These are phyloP conservation scores for Solanum habrochaites DNA, from an alignment of 257 asterid genomes.

Conservation along the genomic window DNA sequence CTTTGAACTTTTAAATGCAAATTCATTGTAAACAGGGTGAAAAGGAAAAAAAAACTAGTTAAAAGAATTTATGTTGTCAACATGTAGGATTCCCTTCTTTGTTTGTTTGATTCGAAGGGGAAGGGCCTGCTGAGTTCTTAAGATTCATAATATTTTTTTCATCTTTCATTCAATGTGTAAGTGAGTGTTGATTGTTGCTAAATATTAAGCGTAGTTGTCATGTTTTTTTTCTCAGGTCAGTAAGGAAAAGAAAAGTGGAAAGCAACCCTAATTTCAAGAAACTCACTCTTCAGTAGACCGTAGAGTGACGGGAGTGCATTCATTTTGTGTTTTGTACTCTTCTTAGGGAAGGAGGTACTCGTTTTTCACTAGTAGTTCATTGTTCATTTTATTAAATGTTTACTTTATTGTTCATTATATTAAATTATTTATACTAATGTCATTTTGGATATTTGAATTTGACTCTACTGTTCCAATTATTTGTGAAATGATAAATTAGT, in stretches of 20 bases:
- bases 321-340: neutral
- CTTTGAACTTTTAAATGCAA: neutral
- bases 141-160: too few species aligned
- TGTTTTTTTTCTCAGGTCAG: neutral
- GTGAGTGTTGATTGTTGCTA: neutral
- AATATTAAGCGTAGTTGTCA: neutral
- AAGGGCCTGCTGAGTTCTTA: neutral
- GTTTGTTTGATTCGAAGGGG: neutral
- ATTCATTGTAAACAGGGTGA: neutral
- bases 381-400: neutral
- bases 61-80: neutral
- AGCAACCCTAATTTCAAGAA: neutral
- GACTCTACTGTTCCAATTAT: neutral
- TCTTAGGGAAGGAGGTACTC: neutral
- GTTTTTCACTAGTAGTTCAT: neutral
- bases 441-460: neutral
- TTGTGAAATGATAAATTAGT: neutral
- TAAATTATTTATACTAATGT: neutral
- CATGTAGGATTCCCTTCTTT: neutral
- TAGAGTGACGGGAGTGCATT: neutral
- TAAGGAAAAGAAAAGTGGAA: neutral
- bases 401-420: neutral
- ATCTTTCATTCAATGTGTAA: neutral
- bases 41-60: neutral
- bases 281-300: neutral